These are phyloP conservation scores for Leucosporidium yakuticum DNA, from an alignment of 768 basidiomycete species.

Conservation along the genomic window DNA sequence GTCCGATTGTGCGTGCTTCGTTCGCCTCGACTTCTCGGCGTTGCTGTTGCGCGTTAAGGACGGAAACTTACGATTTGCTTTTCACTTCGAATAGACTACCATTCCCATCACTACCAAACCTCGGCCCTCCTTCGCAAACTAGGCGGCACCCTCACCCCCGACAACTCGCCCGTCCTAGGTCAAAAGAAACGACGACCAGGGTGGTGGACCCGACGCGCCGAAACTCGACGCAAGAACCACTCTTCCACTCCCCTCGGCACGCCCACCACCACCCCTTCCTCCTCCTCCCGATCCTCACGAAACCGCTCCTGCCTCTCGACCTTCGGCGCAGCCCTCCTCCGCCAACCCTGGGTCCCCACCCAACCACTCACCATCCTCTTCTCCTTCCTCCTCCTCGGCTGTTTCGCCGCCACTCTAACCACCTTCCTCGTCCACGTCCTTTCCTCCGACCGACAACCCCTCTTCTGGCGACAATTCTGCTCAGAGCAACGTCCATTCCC, in stretches of 20 bases:
- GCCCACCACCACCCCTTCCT: slow-evolving; percentile 4
- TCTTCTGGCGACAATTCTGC: slow-evolving; percentile 93
- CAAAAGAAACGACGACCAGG: slow-evolving; percentile 20
- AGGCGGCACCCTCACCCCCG: slow-evolving; percentile 19
- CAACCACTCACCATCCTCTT: slow-evolving; percentile 47
- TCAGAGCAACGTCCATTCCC: slow-evolving; percentile 59
- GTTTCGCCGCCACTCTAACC: slow-evolving; percentile 76
- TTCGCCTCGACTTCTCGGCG: neutral
- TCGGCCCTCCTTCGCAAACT: slow-evolving; percentile 31
- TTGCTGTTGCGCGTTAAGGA: neutral
- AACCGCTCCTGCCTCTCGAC: slow-evolving; percentile 21
- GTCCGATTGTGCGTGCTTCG: slow-evolving; percentile 18
- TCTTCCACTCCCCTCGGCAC: slow-evolving; percentile 2
- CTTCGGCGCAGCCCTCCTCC: slow-evolving; percentile 20
- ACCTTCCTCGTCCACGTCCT: slow-evolving; percentile 83
- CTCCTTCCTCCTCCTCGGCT: slow-evolving; percentile 65
- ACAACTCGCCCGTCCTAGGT: slow-evolving; percentile 20
- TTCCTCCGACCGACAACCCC: slow-evolving; percentile 89
- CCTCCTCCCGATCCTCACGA: neutral
- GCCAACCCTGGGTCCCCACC: slow-evolving; percentile 38
- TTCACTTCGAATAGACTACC: slow-evolving; percentile 5
- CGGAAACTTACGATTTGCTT: neutral
- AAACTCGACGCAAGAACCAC: slow-evolving; percentile 12
- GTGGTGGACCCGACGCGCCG: slow-evolving; percentile 28
- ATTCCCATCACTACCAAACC: slow-evolving; percentile 20